phyloP scores from a whole-genome alignment of 768 basidiomycete species.

The Kwoniella europaea region DNA sequence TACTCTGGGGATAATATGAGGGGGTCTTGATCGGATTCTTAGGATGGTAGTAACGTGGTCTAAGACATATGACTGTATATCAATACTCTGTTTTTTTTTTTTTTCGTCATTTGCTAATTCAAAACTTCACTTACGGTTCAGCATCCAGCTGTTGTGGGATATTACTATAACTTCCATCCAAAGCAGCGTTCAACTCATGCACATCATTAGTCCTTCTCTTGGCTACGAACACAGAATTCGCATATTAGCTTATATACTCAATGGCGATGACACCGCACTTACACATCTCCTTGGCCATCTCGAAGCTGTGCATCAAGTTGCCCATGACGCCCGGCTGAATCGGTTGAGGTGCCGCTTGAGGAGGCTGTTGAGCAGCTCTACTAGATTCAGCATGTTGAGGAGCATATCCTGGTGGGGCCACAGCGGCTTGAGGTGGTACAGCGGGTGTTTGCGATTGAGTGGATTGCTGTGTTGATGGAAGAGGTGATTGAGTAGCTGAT shows the following conservation, averaged over 20 bases:
- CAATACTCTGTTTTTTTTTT: not conserved
- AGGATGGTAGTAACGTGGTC: conserved; percentile 96
- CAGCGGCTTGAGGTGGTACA: conserved; percentile 11
- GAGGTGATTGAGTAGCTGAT: conserved; percentile 20
- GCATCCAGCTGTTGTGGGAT: conserved; percentile 93
- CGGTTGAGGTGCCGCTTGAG: conserved; percentile 8
- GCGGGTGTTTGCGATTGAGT: conserved; percentile 10
- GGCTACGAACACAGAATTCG: conserved; percentile 30
- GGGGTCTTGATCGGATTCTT: conserved; percentile 90
- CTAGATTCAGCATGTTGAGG: conserved; percentile 58
- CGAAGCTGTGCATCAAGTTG: conserved; percentile 91
- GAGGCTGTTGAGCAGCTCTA: conserved; percentile 22
- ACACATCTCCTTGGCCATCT: conserved; percentile 97
- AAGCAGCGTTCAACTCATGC: conserved; percentile 86
- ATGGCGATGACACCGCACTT: conserved; percentile 12
- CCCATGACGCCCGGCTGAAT: conserved; percentile 68
- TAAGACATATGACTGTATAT: conserved; percentile 51
- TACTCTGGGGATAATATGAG: conserved; percentile 89
- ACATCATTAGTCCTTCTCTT: conserved; percentile 66
- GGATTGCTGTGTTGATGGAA: conserved; percentile 22
- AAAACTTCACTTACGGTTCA: conserved; percentile 70
- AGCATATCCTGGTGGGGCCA: conserved; percentile 63
- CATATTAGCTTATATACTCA: not conserved
- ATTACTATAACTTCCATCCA: conserved; percentile 87
- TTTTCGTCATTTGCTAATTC: not conserved